These are phyloP conservation scores for Avena atlantica DNA, from an alignment of 176 grass and related monocot species.

Conservation along the genomic window DNA sequence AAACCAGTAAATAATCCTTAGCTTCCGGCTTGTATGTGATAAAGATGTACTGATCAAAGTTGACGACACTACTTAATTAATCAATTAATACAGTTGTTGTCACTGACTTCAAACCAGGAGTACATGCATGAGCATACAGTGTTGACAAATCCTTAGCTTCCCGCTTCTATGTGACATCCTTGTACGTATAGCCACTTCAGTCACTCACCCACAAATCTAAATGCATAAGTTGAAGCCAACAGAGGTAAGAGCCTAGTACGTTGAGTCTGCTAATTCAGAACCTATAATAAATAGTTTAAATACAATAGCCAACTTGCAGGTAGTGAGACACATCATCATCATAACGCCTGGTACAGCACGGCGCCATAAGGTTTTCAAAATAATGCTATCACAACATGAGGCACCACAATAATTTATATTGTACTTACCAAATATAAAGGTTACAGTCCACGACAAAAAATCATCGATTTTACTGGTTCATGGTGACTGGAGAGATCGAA, in stretches of 20 bases:
- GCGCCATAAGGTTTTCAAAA: constrained; percentile 11
- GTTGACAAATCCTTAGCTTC: constrained; percentile 75
- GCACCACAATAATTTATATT: constrained; percentile 15
- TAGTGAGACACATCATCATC: no score
- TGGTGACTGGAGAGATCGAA: constrained; percentile 6
- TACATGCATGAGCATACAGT: constrained; percentile 89
- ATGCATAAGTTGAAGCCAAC: constrained; percentile 47
- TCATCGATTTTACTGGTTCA: constrained; percentile 3
- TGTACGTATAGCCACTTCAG: constrained; percentile 49
- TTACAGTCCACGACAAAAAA: neutral
- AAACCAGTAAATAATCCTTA: neutral
- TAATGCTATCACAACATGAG: constrained; percentile 32
- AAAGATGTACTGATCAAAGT: no score
- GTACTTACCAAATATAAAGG: constrained; percentile 14
- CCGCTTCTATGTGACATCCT: no score
- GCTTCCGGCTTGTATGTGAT: no score
- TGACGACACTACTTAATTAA: constrained; percentile 2
- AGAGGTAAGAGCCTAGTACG: constrained; percentile 75
- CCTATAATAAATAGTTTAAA: constrained; percentile 34
- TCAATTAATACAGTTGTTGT: constrained; percentile 85
- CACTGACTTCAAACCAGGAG: constrained; percentile 74
- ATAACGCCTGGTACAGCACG: no score
- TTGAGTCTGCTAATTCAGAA: constrained; percentile 58
- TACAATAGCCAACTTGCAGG: neutral
- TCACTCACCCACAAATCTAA: constrained; percentile 94